Base-by-base conservation (phyloP, 208 protist species). In the Leishmania guyanensis region DNA sequence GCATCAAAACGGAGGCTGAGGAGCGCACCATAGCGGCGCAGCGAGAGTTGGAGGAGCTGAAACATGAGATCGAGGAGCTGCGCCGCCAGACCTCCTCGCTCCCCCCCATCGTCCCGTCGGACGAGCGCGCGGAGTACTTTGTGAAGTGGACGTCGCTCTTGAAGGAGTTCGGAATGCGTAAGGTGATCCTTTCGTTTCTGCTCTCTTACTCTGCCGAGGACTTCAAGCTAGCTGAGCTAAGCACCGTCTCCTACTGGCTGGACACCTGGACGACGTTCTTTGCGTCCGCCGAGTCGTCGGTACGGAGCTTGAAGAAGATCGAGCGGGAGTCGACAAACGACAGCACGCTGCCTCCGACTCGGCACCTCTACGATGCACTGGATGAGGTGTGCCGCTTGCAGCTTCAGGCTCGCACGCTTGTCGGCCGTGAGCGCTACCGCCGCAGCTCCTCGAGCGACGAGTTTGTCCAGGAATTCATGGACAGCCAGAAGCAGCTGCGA, bases 311-410 rank as follows among this genome's bases (percentile, higher is more conserved):
- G 75, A 89, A 88, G 74, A 60, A 64, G 48, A 36, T 77, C 6
- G 89, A 92, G 88, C 87, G 81, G 64, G 82, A 79, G 50, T 54
- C 58, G 36, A 76, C 73, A 10, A 39, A 46, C 2, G 36, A 46
- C 0, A 62, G 43, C 29, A 76, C 68, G 5, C 82, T 93, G 69
- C 84, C 90, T 22, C 82, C 84, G n/a, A 88, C 83, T 46, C 73
- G 85, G 54, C 71, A 46, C n/a, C 88, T 96, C 16, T 89, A 86
- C 79, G 84, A 88, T 22, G 86, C 89, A 43, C 66, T 94, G 54
- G 92, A 97, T 71, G 83, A 86, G 36, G 87, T 95, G 51, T 90
- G 82, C 74, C 90, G 92, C 12, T 78, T 94, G 84, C 93, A 97
- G 88, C 83, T 94, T 56, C 91, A 93, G 84, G 92, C 85, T 29